These are phyloP conservation scores for Monosporascus sp. DNA, from an alignment of 2,329 filamentous ascomycete species.

Conservation along the genomic window DNA sequence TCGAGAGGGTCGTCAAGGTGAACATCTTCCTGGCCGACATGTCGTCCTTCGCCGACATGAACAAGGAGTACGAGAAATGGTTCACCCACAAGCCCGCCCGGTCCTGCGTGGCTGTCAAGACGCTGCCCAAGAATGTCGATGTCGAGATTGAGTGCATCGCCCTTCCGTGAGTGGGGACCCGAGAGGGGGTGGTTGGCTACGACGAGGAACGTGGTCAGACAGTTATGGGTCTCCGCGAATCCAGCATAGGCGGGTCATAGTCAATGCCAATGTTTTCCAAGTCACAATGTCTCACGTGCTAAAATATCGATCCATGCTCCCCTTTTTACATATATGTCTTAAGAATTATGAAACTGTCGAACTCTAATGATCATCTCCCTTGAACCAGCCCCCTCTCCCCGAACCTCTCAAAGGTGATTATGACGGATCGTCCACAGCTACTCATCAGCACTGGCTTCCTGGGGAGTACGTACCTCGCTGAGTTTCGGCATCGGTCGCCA, in stretches of 20 bases:
- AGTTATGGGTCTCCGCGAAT: too few species aligned
- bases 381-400: not conserved
- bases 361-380: not conserved
- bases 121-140: slow-evolving; percentile 77
- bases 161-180: slow-evolving; percentile 36
- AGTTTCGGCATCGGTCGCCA: not conserved
- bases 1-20: slow-evolving; percentile 83
- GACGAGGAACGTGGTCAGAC: too few species aligned
- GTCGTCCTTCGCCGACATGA: slow-evolving; percentile 83
- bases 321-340: too few species aligned
- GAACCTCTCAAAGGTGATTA: too few species aligned
- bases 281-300: too few species aligned
- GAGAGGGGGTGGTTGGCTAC: too few species aligned
- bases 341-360: too few species aligned
- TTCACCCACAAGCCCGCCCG: slow-evolving; percentile 81
- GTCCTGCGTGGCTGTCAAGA: slow-evolving; percentile 85
- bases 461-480: not conserved
- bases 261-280: too few species aligned
- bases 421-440: not conserved
- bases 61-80: slow-evolving; percentile 77
- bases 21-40: slow-evolving; percentile 90
- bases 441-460: not conserved
- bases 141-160: slow-evolving; percentile 91
- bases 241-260: too few species aligned
- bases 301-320: too few species aligned